These are phyloP conservation scores for Trichoderma orchidacearum DNA, from an alignment of 495 filamentous ascomycete genomes.

Conservation along the genomic window DNA sequence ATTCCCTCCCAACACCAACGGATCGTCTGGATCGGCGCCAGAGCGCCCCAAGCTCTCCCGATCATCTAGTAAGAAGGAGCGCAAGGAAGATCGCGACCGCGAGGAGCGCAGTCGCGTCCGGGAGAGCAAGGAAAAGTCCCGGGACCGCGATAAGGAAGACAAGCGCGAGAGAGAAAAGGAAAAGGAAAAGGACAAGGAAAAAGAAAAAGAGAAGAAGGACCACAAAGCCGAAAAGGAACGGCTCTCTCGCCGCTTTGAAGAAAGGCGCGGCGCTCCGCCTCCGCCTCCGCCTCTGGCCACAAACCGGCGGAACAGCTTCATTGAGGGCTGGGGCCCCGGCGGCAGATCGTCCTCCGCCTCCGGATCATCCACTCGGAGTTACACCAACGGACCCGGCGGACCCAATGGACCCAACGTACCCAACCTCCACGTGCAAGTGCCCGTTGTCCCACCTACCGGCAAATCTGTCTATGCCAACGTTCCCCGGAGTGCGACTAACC, in stretches of 20 bases:
- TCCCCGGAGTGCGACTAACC: not conserved
- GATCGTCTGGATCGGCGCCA: not conserved
- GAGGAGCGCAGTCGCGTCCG: constrained; percentile 3
- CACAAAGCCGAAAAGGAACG: constrained; percentile 6
- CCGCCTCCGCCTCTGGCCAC: constrained; percentile 8
- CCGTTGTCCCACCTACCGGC: not conserved
- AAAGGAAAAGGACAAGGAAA: constrained; percentile 5
- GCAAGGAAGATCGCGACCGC: constrained; percentile 11
- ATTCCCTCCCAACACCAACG: not conserved
- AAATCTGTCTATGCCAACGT: not conserved
- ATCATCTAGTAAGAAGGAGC: constrained; percentile 15
- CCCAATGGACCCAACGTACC: not conserved
- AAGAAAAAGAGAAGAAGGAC: constrained; percentile 7
- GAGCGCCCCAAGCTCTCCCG: constrained; percentile 5
- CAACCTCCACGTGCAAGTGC: not conserved
- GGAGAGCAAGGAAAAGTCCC: constrained; percentile 2
- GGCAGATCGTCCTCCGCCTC: not conserved
- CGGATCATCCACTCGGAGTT: not conserved
- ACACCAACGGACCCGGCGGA: not conserved
- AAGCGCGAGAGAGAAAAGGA: constrained; percentile 4
- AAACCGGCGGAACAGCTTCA: constrained; percentile 18
- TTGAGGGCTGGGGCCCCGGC: constrained; percentile 18
- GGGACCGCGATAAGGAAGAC: constrained; percentile 10
- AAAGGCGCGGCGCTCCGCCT: constrained; percentile 14
- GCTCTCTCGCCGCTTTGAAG: constrained; percentile 3